Conservation (phyloP, 352 stramenopile species). For the Achlya hypogyna region DNA sequence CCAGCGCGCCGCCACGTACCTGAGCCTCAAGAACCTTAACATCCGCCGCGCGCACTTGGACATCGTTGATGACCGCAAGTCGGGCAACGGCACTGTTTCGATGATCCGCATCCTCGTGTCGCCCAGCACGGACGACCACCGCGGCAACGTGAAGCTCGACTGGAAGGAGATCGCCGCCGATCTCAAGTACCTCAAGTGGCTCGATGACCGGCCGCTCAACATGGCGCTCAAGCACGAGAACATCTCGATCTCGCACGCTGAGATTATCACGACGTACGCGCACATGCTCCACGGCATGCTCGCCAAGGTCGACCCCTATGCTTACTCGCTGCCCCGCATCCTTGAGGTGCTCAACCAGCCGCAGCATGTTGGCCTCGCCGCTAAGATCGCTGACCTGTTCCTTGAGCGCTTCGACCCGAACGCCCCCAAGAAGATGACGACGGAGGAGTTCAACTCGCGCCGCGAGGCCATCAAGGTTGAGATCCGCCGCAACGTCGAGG, state of each 20-base stretch:
- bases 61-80: conserved; percentile 83
- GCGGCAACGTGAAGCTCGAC: conserved; percentile 48
- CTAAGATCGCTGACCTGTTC: conserved; percentile 93
- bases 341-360: conserved; percentile 87
- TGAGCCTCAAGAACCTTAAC: conserved; percentile 92
- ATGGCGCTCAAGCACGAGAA: conserved; percentile 80
- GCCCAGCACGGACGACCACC: conserved; percentile 43
- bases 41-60: conserved; percentile 93
- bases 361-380: conserved; percentile 83
- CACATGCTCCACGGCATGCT: conserved; percentile 94
- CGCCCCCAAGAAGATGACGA: conserved; percentile 33
- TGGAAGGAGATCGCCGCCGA: conserved; percentile 79
- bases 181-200: conserved; percentile 84
- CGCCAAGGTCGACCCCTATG: conserved; percentile 89
- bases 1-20: conserved; percentile 73
- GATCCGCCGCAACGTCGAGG: conserved; percentile 63
- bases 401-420: conserved; percentile 77
- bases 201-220: conserved; percentile 69
- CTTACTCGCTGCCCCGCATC: conserved; percentile 92
- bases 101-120: conserved; percentile 79
- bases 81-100: conserved; percentile 51
- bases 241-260: conserved; percentile 84
- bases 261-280: conserved; percentile 94
- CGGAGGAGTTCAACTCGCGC: conserved; percentile 34
- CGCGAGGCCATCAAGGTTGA: conserved; percentile 54